phyloP scores from a whole-genome alignment of 345 rosid genomes.

The Rubroshorea leprosula region DNA sequence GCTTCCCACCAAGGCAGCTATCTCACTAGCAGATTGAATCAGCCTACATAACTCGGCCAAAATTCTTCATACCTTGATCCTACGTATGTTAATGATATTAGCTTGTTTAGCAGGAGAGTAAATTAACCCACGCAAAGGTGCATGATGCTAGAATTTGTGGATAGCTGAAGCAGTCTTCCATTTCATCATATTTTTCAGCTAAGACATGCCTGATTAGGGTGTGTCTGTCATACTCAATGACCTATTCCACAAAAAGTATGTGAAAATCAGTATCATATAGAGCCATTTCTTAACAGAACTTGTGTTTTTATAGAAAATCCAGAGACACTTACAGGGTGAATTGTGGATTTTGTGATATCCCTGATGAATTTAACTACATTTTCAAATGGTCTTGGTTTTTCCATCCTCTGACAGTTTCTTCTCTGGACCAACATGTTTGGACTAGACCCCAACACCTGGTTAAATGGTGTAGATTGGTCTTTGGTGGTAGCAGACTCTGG shows the following conservation, averaged over 20 bases:
- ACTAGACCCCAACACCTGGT: conserved; percentile 18
- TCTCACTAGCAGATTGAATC: conserved; percentile 28
- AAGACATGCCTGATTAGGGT: conserved; percentile 24
- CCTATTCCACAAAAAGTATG: conserved; percentile 14
- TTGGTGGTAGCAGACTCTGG: neutral
- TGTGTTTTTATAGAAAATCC: too few species aligned
- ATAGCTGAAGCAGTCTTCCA: conserved; percentile 22
- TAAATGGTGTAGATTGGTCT: conserved; percentile 15
- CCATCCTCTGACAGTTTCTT: conserved; percentile 17
- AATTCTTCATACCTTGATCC: too few species aligned
- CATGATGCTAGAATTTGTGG: conserved; percentile 26
- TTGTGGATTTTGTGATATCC: conserved; percentile 11
- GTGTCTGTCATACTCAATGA: conserved; percentile 19
- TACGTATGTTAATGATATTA: too few species aligned
- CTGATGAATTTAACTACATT: conserved; percentile 9
- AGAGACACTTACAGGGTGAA: conserved; percentile 21
- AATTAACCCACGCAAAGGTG: conserved; percentile 26
- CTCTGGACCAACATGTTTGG: conserved; percentile 15
- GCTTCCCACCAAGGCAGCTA: conserved; percentile 29
- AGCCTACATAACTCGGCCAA: too few species aligned
- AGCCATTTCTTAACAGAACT: too few species aligned
- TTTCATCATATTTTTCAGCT: conserved; percentile 33
- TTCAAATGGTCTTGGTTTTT: conserved; percentile 6
- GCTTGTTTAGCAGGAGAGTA: too few species aligned
- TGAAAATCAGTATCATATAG: too few species aligned